Evolutionary conservation across 106 monocot genomes (phyloP).

Genomic region (Posidonia australis): DNA sequence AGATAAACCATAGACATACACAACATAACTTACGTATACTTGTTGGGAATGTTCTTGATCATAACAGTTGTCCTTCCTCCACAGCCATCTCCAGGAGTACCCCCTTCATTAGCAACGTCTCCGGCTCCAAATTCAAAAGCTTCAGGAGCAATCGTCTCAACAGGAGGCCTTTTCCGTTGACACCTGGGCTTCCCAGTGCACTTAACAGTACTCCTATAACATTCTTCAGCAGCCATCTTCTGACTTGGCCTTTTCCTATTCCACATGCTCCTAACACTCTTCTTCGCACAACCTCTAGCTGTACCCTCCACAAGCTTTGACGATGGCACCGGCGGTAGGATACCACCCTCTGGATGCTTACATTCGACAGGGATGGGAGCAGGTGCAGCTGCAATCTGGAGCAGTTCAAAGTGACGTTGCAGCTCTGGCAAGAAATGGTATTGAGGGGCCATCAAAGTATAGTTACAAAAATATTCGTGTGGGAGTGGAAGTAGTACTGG

Average conservation of each 20-base stretch:
- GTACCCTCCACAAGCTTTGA: no score
- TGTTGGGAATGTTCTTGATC: slow-evolving; percentile 29
- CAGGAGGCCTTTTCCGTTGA: neutral
- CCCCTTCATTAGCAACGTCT: neutral
- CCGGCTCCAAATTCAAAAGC: slow-evolving; percentile 1
- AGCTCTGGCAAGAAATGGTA: no score
- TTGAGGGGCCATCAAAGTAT: no score
- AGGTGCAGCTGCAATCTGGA: no score
- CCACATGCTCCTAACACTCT: neutral
- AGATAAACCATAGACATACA: no score
- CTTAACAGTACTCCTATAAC: neutral
- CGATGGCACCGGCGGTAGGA: no score
- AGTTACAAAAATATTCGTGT: no score
- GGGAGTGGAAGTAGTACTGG: no score
- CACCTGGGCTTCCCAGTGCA: neutral
- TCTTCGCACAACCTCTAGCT: no score
- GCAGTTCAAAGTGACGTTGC: no score
- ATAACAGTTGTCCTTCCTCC: slow-evolving; percentile 16
- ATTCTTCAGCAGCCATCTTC: neutral
- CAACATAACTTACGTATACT: slow-evolving; percentile 8
- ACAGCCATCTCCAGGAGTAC: neutral
- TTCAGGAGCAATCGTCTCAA: neutral
- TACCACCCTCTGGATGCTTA: no score
- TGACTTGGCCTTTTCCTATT: neutral
- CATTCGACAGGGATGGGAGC: no score